Conservation (phyloP, 768 basidiomycete genomes). For the Suillus occidentalis region DNA sequence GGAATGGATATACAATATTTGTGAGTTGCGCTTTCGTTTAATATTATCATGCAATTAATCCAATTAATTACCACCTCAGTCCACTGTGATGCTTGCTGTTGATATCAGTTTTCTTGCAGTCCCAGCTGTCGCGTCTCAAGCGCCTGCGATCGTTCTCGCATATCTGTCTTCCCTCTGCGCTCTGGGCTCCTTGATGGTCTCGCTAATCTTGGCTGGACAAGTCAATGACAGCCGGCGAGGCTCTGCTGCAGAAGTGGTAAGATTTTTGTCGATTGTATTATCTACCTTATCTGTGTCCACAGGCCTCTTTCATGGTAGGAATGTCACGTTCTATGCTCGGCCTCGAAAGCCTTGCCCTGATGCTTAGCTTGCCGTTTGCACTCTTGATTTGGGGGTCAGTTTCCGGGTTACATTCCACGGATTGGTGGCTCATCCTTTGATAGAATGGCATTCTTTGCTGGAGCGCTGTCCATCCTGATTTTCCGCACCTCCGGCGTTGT, state of each 20-base stretch:
- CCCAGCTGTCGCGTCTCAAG: constrained; percentile 33
- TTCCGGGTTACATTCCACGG: neutral
- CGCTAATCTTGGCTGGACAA: constrained; percentile 37
- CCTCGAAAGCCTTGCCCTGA: constrained; percentile 30
- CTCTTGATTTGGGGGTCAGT: constrained; percentile 34
- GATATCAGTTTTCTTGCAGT: constrained; percentile 56
- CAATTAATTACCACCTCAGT: constrained; percentile 28
- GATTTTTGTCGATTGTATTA: constrained; percentile 9
- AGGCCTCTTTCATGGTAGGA: constrained; percentile 27
- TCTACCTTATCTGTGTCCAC: neutral
- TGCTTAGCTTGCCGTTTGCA: constrained; percentile 35
- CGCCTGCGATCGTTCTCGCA: constrained; percentile 20
- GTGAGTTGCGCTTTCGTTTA: constrained; percentile 29
- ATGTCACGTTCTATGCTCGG: constrained; percentile 17
- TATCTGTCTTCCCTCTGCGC: constrained; percentile 40
- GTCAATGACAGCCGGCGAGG: constrained; percentile 29
- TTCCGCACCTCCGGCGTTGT: neutral
- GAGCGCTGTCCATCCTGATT: constrained; percentile 4
- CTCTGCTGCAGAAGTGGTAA: constrained; percentile 30
- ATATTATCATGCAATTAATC: neutral
- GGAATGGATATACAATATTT: constrained; percentile 48
- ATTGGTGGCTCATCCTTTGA: neutral
- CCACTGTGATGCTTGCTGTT: constrained; percentile 50
- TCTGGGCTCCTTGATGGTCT: constrained; percentile 36
- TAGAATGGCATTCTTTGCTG: constrained; percentile 9